Percentiles rank a stretch among this genome's conserved stretches.
These are phyloP conservation scores for Quaeritorhiza haematococci DNA, from an alignment of 371 early-diverging fungal genomes.

Conservation along the genomic window DNA sequence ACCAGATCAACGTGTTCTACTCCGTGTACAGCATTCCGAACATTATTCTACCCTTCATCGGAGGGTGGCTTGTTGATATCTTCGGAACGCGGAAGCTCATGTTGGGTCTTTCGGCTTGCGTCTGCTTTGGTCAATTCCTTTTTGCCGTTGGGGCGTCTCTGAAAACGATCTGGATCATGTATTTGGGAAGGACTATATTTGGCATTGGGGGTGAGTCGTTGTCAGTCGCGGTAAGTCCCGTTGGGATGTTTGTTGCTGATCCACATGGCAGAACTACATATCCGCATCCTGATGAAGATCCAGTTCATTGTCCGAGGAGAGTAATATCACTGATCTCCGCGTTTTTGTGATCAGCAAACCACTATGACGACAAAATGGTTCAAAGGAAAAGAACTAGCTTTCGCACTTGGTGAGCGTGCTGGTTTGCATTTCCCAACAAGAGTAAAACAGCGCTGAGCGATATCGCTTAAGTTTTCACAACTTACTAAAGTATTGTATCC, in stretches of 20 bases:
- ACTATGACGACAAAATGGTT: slow-evolving; percentile 42
- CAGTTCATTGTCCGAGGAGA: too few relatives aligned
- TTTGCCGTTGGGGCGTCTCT: slow-evolving; percentile 2
- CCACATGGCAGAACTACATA: neutral
- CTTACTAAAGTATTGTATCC: neutral
- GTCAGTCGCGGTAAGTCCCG: slow-evolving; percentile 28
- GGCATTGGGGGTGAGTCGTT: slow-evolving; percentile 55
- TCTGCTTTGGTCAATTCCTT: slow-evolving; percentile 4
- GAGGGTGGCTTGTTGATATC: slow-evolving; percentile 48
- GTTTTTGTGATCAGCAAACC: slow-evolving; percentile 35
- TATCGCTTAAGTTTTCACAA: neutral
- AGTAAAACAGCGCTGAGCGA: too few relatives aligned
- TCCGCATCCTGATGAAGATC: neutral
- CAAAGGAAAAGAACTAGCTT: slow-evolving; percentile 44
- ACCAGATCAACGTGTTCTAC: slow-evolving; percentile 57
- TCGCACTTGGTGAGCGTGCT: slow-evolving; percentile 49
- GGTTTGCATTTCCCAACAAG: too few relatives aligned
- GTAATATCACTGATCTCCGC: slow-evolving; percentile 1
- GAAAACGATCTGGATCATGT: slow-evolving; percentile 23
- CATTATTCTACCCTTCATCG: slow-evolving; percentile 60
- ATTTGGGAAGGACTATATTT: slow-evolving; percentile 49
- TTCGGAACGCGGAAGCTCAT: slow-evolving; percentile 45
- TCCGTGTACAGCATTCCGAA: slow-evolving; percentile 69
- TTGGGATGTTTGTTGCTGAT: neutral
- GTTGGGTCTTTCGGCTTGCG: slow-evolving; percentile 39